Evolutionary conservation across 257 asterid species (phyloP).

Genomic region (Misopates orontium): DNA sequence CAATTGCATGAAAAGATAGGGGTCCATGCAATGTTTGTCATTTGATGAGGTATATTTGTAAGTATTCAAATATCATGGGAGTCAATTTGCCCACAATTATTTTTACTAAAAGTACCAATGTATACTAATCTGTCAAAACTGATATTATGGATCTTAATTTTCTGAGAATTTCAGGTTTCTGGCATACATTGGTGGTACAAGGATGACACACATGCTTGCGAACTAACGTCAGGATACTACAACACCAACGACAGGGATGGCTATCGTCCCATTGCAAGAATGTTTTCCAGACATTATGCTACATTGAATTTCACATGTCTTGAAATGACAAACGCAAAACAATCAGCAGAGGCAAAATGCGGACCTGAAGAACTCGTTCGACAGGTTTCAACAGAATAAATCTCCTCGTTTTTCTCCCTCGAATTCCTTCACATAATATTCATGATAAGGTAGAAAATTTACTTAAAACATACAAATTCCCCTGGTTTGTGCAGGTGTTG

Average conservation of each 20-base stretch:
- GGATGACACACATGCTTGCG: constrained; percentile 79
- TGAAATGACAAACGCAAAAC: constrained; percentile 75
- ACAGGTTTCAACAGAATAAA: constrained; percentile 42
- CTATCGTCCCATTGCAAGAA: constrained; percentile 67
- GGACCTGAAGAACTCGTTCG: constrained; percentile 79
- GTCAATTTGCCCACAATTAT: too few species aligned
- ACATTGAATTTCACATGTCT: constrained; percentile 74
- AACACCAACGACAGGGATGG: constrained; percentile 67
- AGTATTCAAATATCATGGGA: too few species aligned
- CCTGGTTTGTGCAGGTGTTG: constrained; percentile 44
- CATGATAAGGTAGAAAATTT: too few species aligned
- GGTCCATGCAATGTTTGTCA: too few species aligned
- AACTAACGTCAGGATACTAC: constrained; percentile 73
- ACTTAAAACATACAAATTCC: background rate
- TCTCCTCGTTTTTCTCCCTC: background rate
- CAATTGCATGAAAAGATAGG: too few species aligned
- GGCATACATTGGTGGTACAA: constrained; percentile 90
- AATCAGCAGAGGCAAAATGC: constrained; percentile 51
- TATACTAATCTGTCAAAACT: background rate
- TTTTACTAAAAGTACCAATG: too few species aligned
- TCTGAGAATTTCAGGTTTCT: constrained; percentile 45
- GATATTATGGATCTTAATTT: background rate
- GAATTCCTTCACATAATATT: too few species aligned
- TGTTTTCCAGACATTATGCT: constrained; percentile 63
- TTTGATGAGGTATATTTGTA: too few species aligned